phyloP scores from a whole-genome alignment of 2,329 filamentous ascomycete species.

The Alternaria postmessia region DNA sequence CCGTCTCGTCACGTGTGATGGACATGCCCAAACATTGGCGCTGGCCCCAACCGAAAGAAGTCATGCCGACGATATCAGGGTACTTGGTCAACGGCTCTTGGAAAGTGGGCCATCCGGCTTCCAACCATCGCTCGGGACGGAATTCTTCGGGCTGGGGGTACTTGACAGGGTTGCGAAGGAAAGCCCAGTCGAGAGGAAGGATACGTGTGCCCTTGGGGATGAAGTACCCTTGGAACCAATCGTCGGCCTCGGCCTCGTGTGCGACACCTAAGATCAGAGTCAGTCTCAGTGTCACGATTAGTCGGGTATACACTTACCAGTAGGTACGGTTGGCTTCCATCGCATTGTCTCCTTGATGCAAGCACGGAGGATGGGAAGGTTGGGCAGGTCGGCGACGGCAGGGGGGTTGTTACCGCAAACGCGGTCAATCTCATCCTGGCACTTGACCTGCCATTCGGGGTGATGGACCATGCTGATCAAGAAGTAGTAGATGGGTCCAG shows the following conservation, averaged over 20 bases:
- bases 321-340: conserved; percentile 59
- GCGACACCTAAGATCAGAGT: conserved; percentile 53
- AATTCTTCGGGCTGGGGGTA: conserved; percentile 72
- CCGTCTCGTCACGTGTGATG: conserved; percentile 65
- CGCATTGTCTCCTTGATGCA: conserved; percentile 57
- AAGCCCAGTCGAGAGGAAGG: conserved; percentile 47
- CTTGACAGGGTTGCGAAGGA: conserved; percentile 59
- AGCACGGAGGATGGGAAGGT: conserved; percentile 55
- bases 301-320: conserved; percentile 41
- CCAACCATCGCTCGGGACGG: conserved; percentile 69
- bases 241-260: conserved; percentile 61
- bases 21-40: conserved; percentile 69
- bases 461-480: conserved; percentile 49
- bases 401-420: conserved; percentile 40
- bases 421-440: conserved; percentile 45
- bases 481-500: conserved; percentile 50
- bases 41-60: conserved; percentile 71
- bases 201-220: conserved; percentile 58
- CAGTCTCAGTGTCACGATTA: conserved; percentile 10
- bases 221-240: conserved; percentile 59
- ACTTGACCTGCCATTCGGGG: conserved; percentile 47
- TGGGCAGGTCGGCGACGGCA: conserved; percentile 50
- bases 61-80: conserved; percentile 70
- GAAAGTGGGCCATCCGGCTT: conserved; percentile 69
- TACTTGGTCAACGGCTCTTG: conserved; percentile 70